Base-by-base conservation (phyloP, 2,329 filamentous ascomycete species). In the Diaporthe sp. region DNA sequence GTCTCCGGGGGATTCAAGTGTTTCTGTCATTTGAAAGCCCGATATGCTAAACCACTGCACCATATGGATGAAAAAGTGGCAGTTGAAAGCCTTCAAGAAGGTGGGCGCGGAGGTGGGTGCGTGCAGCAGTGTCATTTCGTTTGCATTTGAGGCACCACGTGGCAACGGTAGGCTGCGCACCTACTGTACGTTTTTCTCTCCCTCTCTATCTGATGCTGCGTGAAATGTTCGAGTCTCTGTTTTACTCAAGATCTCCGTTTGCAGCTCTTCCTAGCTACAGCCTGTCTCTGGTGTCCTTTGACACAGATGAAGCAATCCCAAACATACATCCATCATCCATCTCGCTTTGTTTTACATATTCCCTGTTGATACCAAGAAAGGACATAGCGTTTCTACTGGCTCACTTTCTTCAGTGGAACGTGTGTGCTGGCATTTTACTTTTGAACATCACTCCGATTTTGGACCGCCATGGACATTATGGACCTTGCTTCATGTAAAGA, bases 11-110 rank as follows among this genome's bases (percentile, higher is more conserved):
- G 15, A 3, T 12, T 61, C 46, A 42, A 61, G n/a, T 25, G 37
- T 7, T 13, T 4, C 6, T 51, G 22, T 10, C 5, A 15, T 28
- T 28, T 72, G 70, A 72, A 72, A 72, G 49, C 49, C 70, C 70
- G 49, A 58, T 72, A 72, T 72, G 42, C 70, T 72, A 42, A 42
- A 72, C 70, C 39, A n/a, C 70, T 72, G 37, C 42, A 72, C 70
- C 37, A 72, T 28, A 49, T 34, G 28, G 70, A 28, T 72, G 57
- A 19, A n/a, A 17, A 8, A 15, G 10, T 19, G 7, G 4, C 3
- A 28, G n/a, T 9, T 7, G 7, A 39, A 8, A 4, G 19, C 4
- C 9, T 15, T 44, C 34, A 57, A 39, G 10, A 57, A 44, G 49
- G 37, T 42, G 51, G 22, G 34, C 12, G 49, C 8, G 6, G 3